Evolutionary conservation across 257 asterid species (phyloP).

Genomic region (Euphrasia confusa): DNA sequence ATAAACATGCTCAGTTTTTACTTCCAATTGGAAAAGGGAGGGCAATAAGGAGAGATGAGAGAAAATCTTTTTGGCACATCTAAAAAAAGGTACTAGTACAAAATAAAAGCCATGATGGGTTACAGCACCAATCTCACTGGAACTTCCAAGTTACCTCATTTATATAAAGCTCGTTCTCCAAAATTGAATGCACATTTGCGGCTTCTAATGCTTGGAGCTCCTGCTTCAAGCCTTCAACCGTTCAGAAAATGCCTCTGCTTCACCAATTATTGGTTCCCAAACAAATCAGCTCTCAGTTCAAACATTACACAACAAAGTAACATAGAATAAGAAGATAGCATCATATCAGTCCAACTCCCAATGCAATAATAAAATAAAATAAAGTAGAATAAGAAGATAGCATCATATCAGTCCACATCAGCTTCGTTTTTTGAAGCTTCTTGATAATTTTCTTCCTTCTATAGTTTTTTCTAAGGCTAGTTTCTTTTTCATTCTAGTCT

Average conservation of each 20-base stretch:
- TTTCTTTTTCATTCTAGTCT: too few species aligned
- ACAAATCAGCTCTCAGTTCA: slow-evolving; percentile 16
- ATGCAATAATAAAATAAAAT: slow-evolving; percentile 4
- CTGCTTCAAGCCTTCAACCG: slow-evolving; percentile 83
- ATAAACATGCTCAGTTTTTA: background rate
- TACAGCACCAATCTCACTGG: background rate
- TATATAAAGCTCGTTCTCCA: slow-evolving; percentile 87
- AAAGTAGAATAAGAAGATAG: slow-evolving; percentile 1
- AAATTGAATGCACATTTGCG: slow-evolving; percentile 93
- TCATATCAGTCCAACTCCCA: background rate
- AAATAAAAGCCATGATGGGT: background rate
- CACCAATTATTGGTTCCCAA: slow-evolving; percentile 48
- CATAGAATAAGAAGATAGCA: background rate
- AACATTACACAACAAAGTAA: slow-evolving; percentile 15
- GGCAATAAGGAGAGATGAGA: too few species aligned
- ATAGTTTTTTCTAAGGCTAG: too few species aligned
- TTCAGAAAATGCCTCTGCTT: slow-evolving; percentile 99
- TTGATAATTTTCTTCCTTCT: too few species aligned
- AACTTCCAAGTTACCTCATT: slow-evolving; percentile 52
- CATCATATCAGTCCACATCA: background rate
- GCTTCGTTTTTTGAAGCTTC: background rate
- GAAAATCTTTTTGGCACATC: too few species aligned
- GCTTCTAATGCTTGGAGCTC: slow-evolving; percentile 99
- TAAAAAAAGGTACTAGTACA: too few species aligned
- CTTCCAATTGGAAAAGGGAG: background rate